Evolutionary conservation across 371 early-diverging fungal species (phyloP), one percentile per base, ranked within the genome.

Genomic region (Rhizopus microsporus): DNA sequence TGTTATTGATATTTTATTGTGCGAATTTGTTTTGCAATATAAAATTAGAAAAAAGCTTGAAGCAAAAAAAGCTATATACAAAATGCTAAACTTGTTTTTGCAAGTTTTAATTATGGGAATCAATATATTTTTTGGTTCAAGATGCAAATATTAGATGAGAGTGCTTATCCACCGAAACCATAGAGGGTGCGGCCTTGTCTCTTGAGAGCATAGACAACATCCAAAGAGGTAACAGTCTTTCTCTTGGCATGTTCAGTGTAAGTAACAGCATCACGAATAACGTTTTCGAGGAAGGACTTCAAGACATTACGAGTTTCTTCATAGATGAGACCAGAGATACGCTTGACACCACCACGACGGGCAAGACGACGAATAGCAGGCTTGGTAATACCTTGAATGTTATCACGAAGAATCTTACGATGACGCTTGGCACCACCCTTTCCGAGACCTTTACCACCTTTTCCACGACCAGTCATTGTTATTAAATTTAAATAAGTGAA

Each of bases 361-460:
- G 99, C 99, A 59, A 99, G 96, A 89, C 99, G 96, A 82, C 99
- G 98, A 74, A 99, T 98, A 71, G 99, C 99, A 57, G 99, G 99
- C 90, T 99, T 98, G 72, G 97, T 97, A 71, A 99, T 98, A 68
- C 97, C 97, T 82, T 92, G 88, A 76, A 96, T 95, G 93, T 95
- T 96, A 77, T 95, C 96, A 71, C 96, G 92, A 61, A 97, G 89
- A 84, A 98, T 95, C 91, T 97, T 98, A 85, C 99, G 92, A 83
- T 99, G 99, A 78, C 99, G 97, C 88, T 97, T 97, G 74, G 96
- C 96, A 62, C 94, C 93, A 68, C 95, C 95, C 83, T 94, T 96
- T 88, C 96, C 96, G 64, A 94, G 84, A 76, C 96, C 96, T 85
- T 96, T 97, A 78, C 96, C 97, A 78, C 95, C 94, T 86, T 97